Evolutionary conservation across 192 early-diverging fungal species (phyloP).

Genomic region (Coemansia sp.): DNA sequence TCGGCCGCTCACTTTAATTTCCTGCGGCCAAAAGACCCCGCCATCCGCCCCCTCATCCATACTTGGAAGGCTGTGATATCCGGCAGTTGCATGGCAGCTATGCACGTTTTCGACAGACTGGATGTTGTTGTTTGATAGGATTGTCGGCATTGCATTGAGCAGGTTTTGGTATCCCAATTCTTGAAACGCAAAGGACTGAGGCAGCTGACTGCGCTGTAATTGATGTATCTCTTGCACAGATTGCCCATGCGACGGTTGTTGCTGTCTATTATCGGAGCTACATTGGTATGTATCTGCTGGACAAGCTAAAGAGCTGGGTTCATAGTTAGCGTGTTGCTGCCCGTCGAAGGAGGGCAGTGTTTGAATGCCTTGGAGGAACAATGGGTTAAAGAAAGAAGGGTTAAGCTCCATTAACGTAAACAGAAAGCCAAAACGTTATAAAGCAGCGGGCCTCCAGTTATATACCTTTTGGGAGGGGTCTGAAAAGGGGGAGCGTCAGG

Average conservation of each 20-base stretch:
- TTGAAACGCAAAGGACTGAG: not conserved
- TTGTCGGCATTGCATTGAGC: not conserved
- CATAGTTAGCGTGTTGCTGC: not conserved
- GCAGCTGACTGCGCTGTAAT: not conserved
- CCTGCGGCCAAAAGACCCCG: not conserved
- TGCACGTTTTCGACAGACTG: not conserved
- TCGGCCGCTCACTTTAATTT: slow-evolving; percentile 11
- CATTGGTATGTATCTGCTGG: not conserved
- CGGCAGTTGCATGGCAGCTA: not conserved
- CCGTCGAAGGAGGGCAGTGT: not conserved
- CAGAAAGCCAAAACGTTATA: not conserved
- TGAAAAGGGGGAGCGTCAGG: no score
- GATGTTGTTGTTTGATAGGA: not conserved
- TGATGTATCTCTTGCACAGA: not conserved
- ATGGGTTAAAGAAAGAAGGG: not conserved
- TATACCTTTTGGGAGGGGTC: no score
- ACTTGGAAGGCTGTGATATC: not conserved
- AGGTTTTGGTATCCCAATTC: not conserved
- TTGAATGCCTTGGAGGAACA: not conserved
- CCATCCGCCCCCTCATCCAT: not conserved
- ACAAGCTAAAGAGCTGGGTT: not conserved
- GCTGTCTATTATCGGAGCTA: not conserved
- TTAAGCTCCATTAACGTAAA: not conserved
- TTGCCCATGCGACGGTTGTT: not conserved
- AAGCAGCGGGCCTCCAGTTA: no score